Evolutionary conservation across 257 asterid genomes (phyloP).

Genomic region (Rubia yunnanensis): DNA sequence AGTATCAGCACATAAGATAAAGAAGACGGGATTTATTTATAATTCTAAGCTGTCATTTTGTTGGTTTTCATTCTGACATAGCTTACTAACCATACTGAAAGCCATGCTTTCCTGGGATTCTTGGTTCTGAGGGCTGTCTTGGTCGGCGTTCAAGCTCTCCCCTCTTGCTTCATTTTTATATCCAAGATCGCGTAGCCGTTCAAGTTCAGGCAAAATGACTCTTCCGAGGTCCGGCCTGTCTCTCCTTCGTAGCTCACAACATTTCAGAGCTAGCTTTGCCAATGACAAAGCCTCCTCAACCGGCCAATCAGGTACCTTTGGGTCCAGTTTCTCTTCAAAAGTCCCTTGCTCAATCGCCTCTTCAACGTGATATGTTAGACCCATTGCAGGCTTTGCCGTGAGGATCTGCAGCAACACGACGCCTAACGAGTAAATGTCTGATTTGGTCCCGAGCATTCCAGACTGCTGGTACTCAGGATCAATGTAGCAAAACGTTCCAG

Average conservation of each 20-base stretch:
- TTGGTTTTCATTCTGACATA: neutral
- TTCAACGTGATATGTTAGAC: constrained; percentile 52
- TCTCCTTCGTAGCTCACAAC: constrained; percentile 78
- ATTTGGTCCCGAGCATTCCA: constrained; percentile 77
- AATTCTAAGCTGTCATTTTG: neutral
- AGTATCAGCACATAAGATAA: neutral
- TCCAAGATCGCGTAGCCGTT: constrained; percentile 41
- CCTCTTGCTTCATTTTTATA: constrained; percentile 14
- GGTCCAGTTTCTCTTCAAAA: constrained; percentile 53
- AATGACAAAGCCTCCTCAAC: constrained; percentile 56
- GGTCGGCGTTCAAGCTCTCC: constrained; percentile 1
- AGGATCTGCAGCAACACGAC: constrained; percentile 58
- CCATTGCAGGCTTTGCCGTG: constrained; percentile 74
- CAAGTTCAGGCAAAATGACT: constrained; percentile 60
- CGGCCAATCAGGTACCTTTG: constrained; percentile 67
- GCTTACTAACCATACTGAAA: constrained; percentile 21
- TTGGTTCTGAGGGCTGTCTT: constrained; percentile 10
- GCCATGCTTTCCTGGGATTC: constrained; percentile 27
- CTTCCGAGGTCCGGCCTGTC: constrained; percentile 81
- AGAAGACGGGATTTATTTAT: neutral
- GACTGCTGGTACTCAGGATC: constrained; percentile 95
- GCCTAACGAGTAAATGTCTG: constrained; percentile 77
- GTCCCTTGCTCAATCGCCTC: constrained; percentile 52
- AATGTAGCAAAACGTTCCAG: constrained; percentile 95
- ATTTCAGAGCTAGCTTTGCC: constrained; percentile 58